phyloP scores from a whole-genome alignment of 2,329 filamentous ascomycete genomes.

The Curvularia sp. region DNA sequence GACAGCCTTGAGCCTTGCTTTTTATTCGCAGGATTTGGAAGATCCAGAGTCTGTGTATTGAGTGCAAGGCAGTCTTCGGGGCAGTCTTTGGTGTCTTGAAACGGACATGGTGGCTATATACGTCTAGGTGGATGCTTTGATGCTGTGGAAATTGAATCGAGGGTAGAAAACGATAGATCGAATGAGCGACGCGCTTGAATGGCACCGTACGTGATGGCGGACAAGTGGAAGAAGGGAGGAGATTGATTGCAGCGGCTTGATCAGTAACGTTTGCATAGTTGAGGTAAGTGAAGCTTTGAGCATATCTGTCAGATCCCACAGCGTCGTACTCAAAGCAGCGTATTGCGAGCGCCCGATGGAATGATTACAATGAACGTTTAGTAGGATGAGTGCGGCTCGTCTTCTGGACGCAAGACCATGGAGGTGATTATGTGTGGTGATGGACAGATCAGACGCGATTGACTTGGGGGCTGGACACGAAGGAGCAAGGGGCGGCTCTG shows the following conservation, averaged over 20 bases:
- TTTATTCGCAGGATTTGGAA: constrained; percentile 37
- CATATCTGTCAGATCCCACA: constrained; percentile 28
- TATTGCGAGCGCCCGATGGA: constrained; percentile 25
- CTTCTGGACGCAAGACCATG: constrained; percentile 33
- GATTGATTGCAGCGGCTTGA: constrained; percentile 50
- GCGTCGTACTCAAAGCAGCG: constrained; percentile 28
- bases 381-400: constrained; percentile 28
- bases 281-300: constrained; percentile 26
- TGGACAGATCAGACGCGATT: constrained; percentile 40
- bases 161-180: constrained; percentile 47
- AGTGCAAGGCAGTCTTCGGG: constrained; percentile 59
- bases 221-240: constrained; percentile 57
- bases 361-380: constrained; percentile 22
- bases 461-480: constrained; percentile 32
- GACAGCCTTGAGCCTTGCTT: constrained; percentile 51
- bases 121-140: constrained; percentile 51
- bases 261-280: constrained; percentile 21
- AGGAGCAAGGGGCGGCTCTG: constrained; percentile 5
- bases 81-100: constrained; percentile 21
- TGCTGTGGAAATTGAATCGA: constrained; percentile 45
- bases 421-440: constrained; percentile 41
- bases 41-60: constrained; percentile 49
- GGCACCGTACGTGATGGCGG: constrained; percentile 58
- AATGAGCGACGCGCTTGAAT: constrained; percentile 58
- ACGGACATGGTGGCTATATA: constrained; percentile 47